A percentile compares a stretch with the other conserved stretches of the same genome.
Evolutionary conservation across 2,329 filamentous ascomycete genomes (phyloP).

Genomic region (Trichoderma asperellum): DNA sequence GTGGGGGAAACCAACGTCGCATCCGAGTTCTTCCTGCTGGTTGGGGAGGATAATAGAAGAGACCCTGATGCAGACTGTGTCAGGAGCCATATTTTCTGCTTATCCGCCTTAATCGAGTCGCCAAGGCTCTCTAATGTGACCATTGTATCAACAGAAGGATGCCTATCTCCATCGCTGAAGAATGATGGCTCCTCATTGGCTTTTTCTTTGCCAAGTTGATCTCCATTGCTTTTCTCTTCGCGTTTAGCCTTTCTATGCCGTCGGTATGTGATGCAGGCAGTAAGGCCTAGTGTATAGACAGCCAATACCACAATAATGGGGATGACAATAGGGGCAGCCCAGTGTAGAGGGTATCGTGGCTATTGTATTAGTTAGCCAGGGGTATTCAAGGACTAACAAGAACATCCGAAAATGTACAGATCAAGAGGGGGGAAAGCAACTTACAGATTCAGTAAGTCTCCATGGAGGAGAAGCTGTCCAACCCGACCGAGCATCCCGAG

Average conservation of each 20-base stretch:
- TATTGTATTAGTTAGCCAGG: constrained; percentile 29
- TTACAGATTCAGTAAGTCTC: constrained; percentile 37
- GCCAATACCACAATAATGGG: constrained; percentile 39
- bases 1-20: constrained; percentile 19
- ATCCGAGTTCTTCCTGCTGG: constrained; percentile 11
- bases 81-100: constrained; percentile 29
- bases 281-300: constrained; percentile 38
- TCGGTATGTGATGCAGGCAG: constrained; percentile 38
- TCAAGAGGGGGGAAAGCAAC: background rate
- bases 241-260: constrained; percentile 35
- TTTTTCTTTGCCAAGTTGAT: constrained; percentile 25
- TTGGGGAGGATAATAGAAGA: constrained; percentile 10
- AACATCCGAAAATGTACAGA: constrained; percentile 29
- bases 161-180: constrained; percentile 20
- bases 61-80: constrained; percentile 23
- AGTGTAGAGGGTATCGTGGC: constrained; percentile 34
- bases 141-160: constrained; percentile 30
- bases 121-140: constrained; percentile 20
- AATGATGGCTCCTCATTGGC: constrained; percentile 28
- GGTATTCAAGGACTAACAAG: background rate
- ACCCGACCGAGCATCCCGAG: constrained; percentile 32
- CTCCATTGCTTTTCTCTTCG: constrained; percentile 30
- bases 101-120: constrained; percentile 16
- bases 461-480: constrained; percentile 42
- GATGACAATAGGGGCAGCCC: constrained; percentile 39